These are phyloP conservation scores for Cordyceps cicadae DNA, from an alignment of 2,329 filamentous ascomycete genomes.

Conservation along the genomic window DNA sequence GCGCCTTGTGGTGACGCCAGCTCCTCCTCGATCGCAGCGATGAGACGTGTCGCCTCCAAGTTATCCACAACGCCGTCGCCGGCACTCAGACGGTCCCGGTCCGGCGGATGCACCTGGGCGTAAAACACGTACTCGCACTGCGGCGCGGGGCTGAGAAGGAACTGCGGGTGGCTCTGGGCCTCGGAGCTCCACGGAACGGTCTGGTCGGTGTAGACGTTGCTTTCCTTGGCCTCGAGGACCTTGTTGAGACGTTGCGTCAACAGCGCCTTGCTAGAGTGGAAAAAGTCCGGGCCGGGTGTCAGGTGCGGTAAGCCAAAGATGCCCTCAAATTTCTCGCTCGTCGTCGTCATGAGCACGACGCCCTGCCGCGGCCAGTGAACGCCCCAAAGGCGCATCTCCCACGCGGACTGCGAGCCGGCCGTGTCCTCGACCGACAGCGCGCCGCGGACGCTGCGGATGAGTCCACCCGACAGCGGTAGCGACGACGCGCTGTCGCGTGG, in stretches of 20 bases:
- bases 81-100: conserved; percentile 24
- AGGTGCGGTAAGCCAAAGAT: conserved; percentile 86
- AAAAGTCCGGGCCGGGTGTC: conserved; percentile 49
- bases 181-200: conserved; percentile 71
- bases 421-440: conserved; percentile 64
- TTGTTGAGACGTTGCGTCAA: conserved; percentile 65
- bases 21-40: conserved; percentile 53
- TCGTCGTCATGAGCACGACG: conserved; percentile 72
- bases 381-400: conserved; percentile 73
- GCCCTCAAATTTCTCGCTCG: conserved; percentile 89
- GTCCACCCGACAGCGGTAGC: conserved; percentile 32
- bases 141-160: conserved; percentile 51
- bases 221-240: conserved; percentile 57
- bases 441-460: conserved; percentile 60
- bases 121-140: conserved; percentile 89
- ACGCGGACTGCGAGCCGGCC: conserved; percentile 58
- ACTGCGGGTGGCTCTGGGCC: conserved; percentile 49
- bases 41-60: conserved; percentile 29
- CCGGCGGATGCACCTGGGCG: conserved; percentile 61
- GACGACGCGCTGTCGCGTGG: conserved; percentile 20
- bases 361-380: conserved; percentile 81
- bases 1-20: conserved; percentile 53
- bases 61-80: conserved; percentile 25
- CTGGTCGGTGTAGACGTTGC: conserved; percentile 43
- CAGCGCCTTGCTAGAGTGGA: conserved; percentile 51